phyloP scores from a whole-genome alignment of 2,329 filamentous ascomycete species.

The Xylaria sp. region DNA sequence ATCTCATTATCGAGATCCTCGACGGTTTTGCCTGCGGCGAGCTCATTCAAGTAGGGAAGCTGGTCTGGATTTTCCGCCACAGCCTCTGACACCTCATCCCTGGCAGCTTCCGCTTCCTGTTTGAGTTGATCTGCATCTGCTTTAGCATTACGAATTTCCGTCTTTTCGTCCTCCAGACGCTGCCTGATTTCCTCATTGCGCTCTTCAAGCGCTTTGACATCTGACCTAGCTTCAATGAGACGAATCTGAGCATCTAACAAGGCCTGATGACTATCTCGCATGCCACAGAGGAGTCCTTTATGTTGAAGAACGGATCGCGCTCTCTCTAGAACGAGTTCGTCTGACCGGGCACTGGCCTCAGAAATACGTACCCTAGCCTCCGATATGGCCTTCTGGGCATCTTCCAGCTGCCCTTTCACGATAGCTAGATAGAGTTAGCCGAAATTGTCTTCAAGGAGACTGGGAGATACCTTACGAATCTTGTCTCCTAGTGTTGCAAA shows the following conservation, averaged over 20 bases:
- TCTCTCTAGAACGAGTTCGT: conserved; percentile 61
- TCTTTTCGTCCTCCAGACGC: conserved; percentile 54
- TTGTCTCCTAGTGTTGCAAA: conserved; percentile 73
- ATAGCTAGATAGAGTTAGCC: conserved; percentile 38
- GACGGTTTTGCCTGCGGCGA: conserved; percentile 56
- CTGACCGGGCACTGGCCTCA: conserved; percentile 59
- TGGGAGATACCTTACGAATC: conserved; percentile 60
- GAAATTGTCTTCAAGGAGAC: neutral
- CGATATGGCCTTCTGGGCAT: conserved; percentile 40
- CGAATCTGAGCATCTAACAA: conserved; percentile 73
- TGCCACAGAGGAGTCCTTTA: conserved; percentile 64
- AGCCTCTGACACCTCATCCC: conserved; percentile 47
- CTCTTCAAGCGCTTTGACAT: conserved; percentile 70
- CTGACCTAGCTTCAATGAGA: conserved; percentile 81
- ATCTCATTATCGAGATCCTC: conserved; percentile 77
- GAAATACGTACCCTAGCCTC: conserved; percentile 52
- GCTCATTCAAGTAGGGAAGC: conserved; percentile 49
- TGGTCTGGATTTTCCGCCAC: conserved; percentile 46
- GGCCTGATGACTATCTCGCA: conserved; percentile 67
- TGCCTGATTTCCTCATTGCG: conserved; percentile 67
- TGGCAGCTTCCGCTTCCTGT: conserved; percentile 45
- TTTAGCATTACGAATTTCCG: conserved; percentile 47
- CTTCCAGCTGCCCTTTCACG: conserved; percentile 44
- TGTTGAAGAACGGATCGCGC: conserved; percentile 58
- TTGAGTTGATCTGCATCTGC: conserved; percentile 46